phyloP scores from a whole-genome alignment of 2,329 filamentous ascomycete species.

The Colletotrichum sp. region DNA sequence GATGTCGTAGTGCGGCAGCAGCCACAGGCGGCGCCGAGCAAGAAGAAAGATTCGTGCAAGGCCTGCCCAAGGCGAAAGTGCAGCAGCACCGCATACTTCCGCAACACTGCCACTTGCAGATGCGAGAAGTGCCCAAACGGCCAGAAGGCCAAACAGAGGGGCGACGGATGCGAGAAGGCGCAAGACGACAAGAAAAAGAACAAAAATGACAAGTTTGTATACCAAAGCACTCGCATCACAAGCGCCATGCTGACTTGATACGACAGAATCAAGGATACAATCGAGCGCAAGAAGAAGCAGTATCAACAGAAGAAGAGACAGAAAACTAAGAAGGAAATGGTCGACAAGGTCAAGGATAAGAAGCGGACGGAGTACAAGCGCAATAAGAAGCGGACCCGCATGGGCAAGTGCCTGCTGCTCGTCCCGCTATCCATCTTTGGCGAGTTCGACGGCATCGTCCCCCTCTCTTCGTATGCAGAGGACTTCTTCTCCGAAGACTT shows the following conservation, averaged over 20 bases:
- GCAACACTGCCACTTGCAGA: not conserved
- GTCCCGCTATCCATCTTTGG: not conserved
- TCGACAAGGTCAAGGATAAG: not conserved
- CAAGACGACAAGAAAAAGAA: not conserved
- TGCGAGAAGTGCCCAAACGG: not conserved
- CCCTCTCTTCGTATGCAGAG: not conserved
- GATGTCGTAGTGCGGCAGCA: not conserved
- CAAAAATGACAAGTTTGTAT: not conserved
- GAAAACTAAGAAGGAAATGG: not conserved
- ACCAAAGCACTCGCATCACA: not conserved
- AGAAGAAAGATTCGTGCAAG: not conserved
- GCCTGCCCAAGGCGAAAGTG: not conserved
- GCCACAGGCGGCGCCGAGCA: not conserved
- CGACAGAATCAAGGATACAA: not conserved
- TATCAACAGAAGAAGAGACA: not conserved
- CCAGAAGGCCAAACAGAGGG: not conserved
- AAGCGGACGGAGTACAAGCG: not conserved
- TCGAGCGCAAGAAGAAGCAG: not conserved
- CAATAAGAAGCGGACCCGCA: not conserved
- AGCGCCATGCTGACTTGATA: not conserved
- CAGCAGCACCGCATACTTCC: not conserved
- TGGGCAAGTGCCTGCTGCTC: not conserved
- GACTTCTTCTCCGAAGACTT: not conserved
- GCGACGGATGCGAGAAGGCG: not conserved
- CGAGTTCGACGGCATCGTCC: not conserved